Evolutionary conservation across 1,284 basidiomycete species (phyloP).

Genomic region (Cystobasidium slooffiae): DNA sequence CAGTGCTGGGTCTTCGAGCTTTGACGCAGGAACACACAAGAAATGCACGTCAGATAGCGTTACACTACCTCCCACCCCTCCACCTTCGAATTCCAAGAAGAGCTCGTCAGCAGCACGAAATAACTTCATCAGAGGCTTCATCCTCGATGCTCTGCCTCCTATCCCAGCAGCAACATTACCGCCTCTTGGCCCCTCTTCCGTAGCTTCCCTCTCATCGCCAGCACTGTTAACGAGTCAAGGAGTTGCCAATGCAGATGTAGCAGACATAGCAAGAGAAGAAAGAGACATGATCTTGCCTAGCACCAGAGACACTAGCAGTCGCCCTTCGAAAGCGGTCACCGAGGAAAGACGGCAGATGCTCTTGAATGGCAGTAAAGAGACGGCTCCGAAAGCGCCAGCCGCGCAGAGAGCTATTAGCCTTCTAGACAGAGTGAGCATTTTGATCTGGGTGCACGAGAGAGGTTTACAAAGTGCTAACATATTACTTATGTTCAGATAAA

Average conservation of each 20-base stretch:
- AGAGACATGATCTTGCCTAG: conserved; percentile 1
- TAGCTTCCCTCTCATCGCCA: not conserved
- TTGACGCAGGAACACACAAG: not conserved
- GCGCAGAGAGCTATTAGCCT: conserved; percentile 42
- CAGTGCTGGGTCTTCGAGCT: not conserved
- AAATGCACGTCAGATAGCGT: not conserved
- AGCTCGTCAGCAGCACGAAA: not conserved
- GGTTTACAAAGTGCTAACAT: not conserved
- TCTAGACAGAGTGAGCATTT: conserved; percentile 39
- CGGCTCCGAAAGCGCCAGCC: conserved; percentile 2
- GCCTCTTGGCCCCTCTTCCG: conserved; percentile 19
- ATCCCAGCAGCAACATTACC: conserved; percentile 37
- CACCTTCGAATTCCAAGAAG: conserved; percentile 14
- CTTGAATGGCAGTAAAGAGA: not conserved
- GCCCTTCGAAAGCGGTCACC: not conserved
- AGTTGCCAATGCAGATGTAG: conserved; percentile 2
- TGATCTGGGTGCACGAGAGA: not conserved
- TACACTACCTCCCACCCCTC: conserved; percentile 9
- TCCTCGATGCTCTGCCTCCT: conserved; percentile 39
- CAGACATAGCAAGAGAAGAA: conserved; percentile 13
- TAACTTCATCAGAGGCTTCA: conserved; percentile 34
- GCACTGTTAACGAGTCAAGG: not conserved
- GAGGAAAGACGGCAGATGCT: not conserved
- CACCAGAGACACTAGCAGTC: not conserved
- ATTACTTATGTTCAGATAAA: conserved; percentile 29